Conservation (phyloP, 2,329 filamentous ascomycete species). For the Albophoma yamanashiensis region DNA sequence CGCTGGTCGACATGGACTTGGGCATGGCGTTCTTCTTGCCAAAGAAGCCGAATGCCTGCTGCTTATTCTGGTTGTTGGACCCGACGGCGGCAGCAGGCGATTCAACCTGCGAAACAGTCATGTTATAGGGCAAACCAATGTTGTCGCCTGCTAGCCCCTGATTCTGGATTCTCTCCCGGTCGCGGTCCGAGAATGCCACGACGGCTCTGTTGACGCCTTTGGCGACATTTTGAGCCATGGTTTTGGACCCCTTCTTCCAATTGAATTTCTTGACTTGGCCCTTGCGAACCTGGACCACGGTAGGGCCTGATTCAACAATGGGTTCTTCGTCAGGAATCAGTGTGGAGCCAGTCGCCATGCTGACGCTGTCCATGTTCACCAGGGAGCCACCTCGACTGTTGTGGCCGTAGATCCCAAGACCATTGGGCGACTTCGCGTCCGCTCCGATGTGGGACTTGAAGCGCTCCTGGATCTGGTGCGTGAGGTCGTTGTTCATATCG, state of each 20-base stretch:
- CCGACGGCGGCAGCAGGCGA: slow-evolving; percentile 23
- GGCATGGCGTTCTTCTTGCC: slow-evolving; percentile 42
- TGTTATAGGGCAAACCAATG: slow-evolving; percentile 62
- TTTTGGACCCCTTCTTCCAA: slow-evolving; percentile 95
- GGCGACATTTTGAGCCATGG: slow-evolving; percentile 84
- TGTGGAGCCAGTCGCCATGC: slow-evolving; percentile 47
- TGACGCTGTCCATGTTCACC: slow-evolving; percentile 39
- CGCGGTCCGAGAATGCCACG: slow-evolving; percentile 55
- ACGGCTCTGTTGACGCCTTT: slow-evolving; percentile 93
- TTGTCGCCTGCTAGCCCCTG: slow-evolving; percentile 48
- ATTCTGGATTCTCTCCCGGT: slow-evolving; percentile 45
- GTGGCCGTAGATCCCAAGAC: slow-evolving; percentile 46
- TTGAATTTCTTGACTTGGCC: slow-evolving; percentile 94
- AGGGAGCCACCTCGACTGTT: slow-evolving; percentile 39
- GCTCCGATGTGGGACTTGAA: slow-evolving; percentile 67
- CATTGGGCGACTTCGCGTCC: slow-evolving; percentile 38
- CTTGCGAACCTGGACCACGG: slow-evolving; percentile 90
- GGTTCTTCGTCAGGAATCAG: slow-evolving; percentile 57
- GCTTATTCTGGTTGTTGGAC: slow-evolving; percentile 18
- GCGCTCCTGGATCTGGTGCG: slow-evolving; percentile 85
- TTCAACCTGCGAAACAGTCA: slow-evolving; percentile 48
- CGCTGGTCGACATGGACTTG: slow-evolving; percentile 37
- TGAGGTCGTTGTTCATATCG: slow-evolving; percentile 91
- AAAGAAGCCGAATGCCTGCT: slow-evolving; percentile 61
- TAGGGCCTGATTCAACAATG: slow-evolving; percentile 63